Percentiles rank a stretch among this genome's conserved stretches.
phyloP scores from a whole-genome alignment of 768 basidiomycete genomes.

The Mycena olivaceomarginata region DNA sequence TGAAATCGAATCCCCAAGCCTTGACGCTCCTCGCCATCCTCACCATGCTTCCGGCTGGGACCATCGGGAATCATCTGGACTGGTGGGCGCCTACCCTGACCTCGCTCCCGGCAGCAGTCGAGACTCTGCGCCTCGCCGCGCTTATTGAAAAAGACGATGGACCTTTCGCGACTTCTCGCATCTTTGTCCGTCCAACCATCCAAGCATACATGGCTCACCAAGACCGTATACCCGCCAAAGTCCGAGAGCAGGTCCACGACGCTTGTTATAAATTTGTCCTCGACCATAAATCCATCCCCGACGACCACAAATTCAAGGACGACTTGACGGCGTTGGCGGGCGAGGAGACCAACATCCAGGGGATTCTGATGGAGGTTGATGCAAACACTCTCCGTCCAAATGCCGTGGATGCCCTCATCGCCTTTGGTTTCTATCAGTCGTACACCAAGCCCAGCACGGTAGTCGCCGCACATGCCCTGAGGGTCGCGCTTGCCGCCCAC shows the following conservation, averaged over 20 bases:
- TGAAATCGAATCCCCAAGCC: constrained; percentile 45
- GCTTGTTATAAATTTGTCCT: constrained; percentile 42
- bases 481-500: neutral
- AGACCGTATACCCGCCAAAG: constrained; percentile 27
- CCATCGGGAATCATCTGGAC: constrained; percentile 31
- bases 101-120: constrained; percentile 15
- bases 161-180: constrained; percentile 17
- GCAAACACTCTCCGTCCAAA: constrained; percentile 6
- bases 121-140: constrained; percentile 25
- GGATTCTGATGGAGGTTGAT: constrained; percentile 38
- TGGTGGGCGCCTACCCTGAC: constrained; percentile 32
- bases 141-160: constrained; percentile 24
- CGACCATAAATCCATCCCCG: constrained; percentile 22
- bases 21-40: constrained; percentile 47
- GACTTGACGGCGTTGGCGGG: constrained; percentile 1
- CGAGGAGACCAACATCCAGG: constrained; percentile 1
- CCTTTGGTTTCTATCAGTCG: constrained; percentile 43
- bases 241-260: constrained; percentile 27
- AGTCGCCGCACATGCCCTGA: constrained; percentile 22
- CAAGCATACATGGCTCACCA: constrained; percentile 43
- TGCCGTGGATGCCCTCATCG: constrained; percentile 42
- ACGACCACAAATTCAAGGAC: constrained; percentile 13
- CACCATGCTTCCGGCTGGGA: constrained; percentile 51
- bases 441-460: constrained; percentile 40
- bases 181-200: constrained; percentile 46